Evolutionary conservation across 2,329 filamentous ascomycete genomes (phyloP).

Genomic region (Parascedosporium putredinis): DNA sequence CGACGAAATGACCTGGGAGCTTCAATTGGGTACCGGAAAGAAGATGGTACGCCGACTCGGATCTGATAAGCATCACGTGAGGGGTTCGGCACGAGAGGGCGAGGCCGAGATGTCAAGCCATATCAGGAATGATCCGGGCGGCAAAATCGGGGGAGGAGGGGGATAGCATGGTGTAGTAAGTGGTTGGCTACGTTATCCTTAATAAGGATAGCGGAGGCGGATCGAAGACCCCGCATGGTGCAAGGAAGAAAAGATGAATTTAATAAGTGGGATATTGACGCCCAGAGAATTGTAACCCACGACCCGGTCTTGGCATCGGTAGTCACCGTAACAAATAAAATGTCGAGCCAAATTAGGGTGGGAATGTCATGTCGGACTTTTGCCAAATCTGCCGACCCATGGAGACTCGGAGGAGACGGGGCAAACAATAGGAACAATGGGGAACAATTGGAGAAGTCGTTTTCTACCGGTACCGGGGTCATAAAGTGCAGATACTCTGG

Average conservation of each 20-base stretch:
- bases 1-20: background rate
- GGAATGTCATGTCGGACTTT: background rate
- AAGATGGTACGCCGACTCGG: background rate
- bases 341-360: background rate
- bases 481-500: slow-evolving; percentile 5
- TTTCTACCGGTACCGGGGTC: slow-evolving; percentile 2
- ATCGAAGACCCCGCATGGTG: background rate
- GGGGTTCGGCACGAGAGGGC: background rate
- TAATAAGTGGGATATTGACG: background rate
- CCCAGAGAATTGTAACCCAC: background rate
- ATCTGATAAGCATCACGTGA: background rate
- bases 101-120: background rate
- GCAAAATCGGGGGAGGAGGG: background rate
- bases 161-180: background rate
- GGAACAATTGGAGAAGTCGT: too few relatives aligned
- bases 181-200: background rate
- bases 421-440: background rate
- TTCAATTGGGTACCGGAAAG: background rate
- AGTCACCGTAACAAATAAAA: background rate
- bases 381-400: background rate
- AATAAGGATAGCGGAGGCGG: background rate
- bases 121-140: background rate
- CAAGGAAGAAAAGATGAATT: background rate
- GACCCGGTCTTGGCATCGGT: background rate
- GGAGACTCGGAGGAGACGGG: background rate